These are phyloP conservation scores for Citrus cavaleriei DNA, from an alignment of 345 rosid species.

Conservation along the genomic window DNA sequence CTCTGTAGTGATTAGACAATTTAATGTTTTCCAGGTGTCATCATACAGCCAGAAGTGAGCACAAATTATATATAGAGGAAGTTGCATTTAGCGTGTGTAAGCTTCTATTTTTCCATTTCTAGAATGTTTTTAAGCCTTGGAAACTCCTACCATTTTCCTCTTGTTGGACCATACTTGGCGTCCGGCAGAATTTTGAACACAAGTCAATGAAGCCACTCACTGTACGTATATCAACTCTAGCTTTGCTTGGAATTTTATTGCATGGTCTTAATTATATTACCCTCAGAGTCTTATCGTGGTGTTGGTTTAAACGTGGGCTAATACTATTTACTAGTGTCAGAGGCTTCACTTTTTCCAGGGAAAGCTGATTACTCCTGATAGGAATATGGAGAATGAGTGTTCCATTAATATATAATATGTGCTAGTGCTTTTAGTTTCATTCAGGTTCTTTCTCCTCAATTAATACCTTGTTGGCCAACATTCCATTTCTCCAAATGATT, in stretches of 20 bases:
- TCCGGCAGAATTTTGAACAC: neutral
- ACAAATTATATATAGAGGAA: neutral
- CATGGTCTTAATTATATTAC: neutral
- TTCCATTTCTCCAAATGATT: neutral
- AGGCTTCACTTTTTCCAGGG: neutral
- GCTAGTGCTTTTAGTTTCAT: constrained; percentile 1
- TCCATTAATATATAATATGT: neutral
- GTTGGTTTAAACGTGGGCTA: neutral
- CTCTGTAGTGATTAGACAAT: neutral
- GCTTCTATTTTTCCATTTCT: neutral
- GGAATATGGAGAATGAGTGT: constrained; percentile 6
- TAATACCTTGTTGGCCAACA: neutral
- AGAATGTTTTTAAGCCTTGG: neutral
- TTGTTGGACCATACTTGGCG: neutral
- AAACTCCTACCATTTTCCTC: neutral
- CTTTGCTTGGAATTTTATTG: neutral
- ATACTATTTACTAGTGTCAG: neutral
- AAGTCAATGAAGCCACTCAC: neutral
- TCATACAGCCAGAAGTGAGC: neutral
- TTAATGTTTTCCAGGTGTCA: neutral
- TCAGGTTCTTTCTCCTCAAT: constrained; percentile 1
- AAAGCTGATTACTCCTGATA: neutral
- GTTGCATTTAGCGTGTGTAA: neutral
- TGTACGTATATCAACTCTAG: neutral
- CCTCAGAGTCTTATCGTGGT: neutral